Base-by-base conservation (phyloP, 2,329 filamentous ascomycete species). In the Exophiala sideris region DNA sequence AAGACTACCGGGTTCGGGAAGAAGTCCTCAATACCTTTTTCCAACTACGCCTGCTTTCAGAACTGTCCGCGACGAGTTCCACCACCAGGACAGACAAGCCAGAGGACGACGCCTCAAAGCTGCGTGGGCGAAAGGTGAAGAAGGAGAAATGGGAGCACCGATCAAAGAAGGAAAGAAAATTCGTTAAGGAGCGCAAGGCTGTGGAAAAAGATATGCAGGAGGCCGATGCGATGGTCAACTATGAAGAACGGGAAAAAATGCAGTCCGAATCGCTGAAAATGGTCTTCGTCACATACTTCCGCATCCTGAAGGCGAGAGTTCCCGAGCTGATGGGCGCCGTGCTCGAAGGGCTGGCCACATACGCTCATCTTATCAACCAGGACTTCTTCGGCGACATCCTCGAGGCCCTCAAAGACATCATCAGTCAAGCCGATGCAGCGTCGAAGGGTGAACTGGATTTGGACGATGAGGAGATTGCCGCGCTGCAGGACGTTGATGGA, bases 321-420 rank as follows among this genome's bases (percentile, higher is more conserved):
- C 86, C 89, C 11, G 84, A 87, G 62, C 82, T 99, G 14, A 97
- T 96, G 89, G 94, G 94, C n/a, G 91, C 92, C 11, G 91, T 96
- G 0, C 81, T 99, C 4, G 94, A 97, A 75, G 94, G 94, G 24
- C 76, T 99, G 18, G 91, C 92, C 47, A 91, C 91, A 68, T 99
- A 95, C 68, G 86, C 91, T 3, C 94, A 96, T 69, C 80, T 99
- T 56, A 99, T 99, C 79, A 99, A 99, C 74, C 91, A 99, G 68
- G 90, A 99, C 68, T 97, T 99, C 77, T 99, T 99, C 65, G 94
- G 92, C 24, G 94, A 99, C 68, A 79, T 99, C 29, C 82, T 99
- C 9, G 94, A 97, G 72, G 92, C 91, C 0, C 78, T 99, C 36
- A 95, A 95, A 70, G 94, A 99, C 60, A 81, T 99, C 41, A 92